phyloP scores from a whole-genome alignment of 768 basidiomycete species.

The Peribolospora baueri region DNA sequence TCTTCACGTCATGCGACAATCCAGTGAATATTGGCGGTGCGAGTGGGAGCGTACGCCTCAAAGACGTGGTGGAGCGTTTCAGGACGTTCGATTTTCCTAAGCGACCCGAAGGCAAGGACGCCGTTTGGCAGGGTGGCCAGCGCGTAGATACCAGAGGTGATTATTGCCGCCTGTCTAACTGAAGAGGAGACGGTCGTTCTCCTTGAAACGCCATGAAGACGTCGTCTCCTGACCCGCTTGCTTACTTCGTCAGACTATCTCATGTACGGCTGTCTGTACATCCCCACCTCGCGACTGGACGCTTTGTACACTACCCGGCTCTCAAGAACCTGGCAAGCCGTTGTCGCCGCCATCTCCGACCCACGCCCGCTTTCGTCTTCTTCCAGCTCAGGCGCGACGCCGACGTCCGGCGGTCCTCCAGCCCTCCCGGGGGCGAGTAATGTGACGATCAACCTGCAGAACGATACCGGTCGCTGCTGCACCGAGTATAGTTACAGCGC shows the following conservation, averaged over 20 bases:
- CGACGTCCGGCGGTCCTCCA: conserved; percentile 7
- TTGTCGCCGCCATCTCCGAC: conserved; percentile 68
- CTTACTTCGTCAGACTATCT: conserved; percentile 44
- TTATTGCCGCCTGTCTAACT: too few relatives aligned
- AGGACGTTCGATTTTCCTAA: too few relatives aligned
- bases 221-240: background rate
- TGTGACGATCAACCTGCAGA: conserved; percentile 53
- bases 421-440: conserved; percentile 3
- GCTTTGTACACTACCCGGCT: conserved; percentile 68
- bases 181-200: background rate
- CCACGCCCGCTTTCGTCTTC: conserved; percentile 7
- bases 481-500: conserved; percentile 87
- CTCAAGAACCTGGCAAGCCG: conserved; percentile 48
- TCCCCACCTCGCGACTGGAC: conserved; percentile 68
- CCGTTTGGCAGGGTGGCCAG: too few relatives aligned
- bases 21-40: too few relatives aligned
- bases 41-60: too few relatives aligned
- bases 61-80: too few relatives aligned
- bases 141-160: too few relatives aligned
- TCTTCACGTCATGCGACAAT: too few relatives aligned
- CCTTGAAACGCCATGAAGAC: background rate
- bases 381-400: conserved; percentile 6
- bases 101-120: too few relatives aligned
- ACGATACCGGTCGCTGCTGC: conserved; percentile 77
- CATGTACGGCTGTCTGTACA: conserved; percentile 70